Base-by-base conservation (phyloP, 352 stramenopile genomes). In the Elongisporangium undulatum region DNA sequence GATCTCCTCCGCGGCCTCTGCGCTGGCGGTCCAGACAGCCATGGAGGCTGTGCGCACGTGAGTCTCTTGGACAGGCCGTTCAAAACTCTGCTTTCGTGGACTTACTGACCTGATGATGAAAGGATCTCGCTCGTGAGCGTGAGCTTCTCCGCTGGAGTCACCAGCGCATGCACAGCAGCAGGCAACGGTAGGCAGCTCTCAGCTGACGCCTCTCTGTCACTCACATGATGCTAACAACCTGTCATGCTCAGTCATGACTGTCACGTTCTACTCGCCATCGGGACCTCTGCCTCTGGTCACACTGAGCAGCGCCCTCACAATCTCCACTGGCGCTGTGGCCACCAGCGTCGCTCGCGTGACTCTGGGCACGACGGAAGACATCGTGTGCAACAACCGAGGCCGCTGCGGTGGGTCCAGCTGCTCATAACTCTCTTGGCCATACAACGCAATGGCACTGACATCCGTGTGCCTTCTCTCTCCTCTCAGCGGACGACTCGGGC, bases 331-430 rank as follows among this genome's bases (percentile, higher is more conserved):
- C 2, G 55, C 62, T 17, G 80, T 90, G 2, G 19, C 49, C 4
- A 67, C 72, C 0, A 63, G 57, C 16, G 62, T 79, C n/a, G 38
- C 53, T 29, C 53, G 80, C 22, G 66, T 58, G 7, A 71, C 54
- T 0, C 54, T 59, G 23, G 82, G 76, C 9, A 92, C 76, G 4
- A 93, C 81, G 56, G 87, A 91, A 55, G 75, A 92, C 53, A 64
- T 49, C 12, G 68, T 89, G 45, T 96, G 87, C 77, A 87, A 90
- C 59, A 89, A 87, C 45, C 80, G 80, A n/a, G 82, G 82, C 0
- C 74, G 77, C 51, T 92, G 82, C 21, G 75, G 82, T 92, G 59
- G 10, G 74, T 75, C 10, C 41, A 20, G 3, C 2, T 49, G 20
- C 7, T 3, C 5, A 16, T 48, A 10, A 13, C 2, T 6, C 19